phyloP scores from a whole-genome alignment of 805 yeast genomes.

The Kodamaea laetipori region DNA sequence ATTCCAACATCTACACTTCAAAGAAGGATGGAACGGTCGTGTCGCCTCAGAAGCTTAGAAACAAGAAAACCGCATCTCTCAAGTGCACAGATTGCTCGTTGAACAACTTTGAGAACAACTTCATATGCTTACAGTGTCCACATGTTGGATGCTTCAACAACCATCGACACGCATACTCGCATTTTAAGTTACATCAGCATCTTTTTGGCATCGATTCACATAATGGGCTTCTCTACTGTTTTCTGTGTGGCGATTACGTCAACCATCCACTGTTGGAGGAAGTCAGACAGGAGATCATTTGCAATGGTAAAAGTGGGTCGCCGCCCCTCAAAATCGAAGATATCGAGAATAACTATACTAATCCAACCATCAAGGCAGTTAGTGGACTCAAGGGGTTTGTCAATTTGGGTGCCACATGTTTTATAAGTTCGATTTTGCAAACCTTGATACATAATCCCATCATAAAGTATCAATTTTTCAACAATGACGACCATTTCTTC shows the following conservation, averaged over 20 bases:
- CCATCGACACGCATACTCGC: conserved; percentile 34
- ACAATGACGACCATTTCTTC: conserved; percentile 63
- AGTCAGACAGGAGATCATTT: conserved; percentile 39
- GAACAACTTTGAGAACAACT: conserved; percentile 46
- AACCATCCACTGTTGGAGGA: conserved; percentile 60
- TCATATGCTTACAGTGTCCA: conserved; percentile 75
- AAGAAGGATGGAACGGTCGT: conserved; percentile 42
- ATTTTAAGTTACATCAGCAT: conserved; percentile 37
- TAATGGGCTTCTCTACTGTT: conserved; percentile 73
- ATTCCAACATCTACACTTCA: conserved; percentile 28
- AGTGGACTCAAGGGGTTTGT: conserved; percentile 87
- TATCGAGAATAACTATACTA: conserved; percentile 18
- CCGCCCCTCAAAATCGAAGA: background rate
- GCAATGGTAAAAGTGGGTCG: background rate
- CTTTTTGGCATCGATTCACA: conserved; percentile 58
- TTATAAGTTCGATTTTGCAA: conserved; percentile 92
- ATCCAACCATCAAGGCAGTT: conserved; percentile 56
- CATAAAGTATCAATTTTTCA: conserved; percentile 72
- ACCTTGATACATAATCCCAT: conserved; percentile 88
- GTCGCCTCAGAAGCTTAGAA: conserved; percentile 40
- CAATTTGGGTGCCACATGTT: conserved; percentile 96
- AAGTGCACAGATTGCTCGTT: conserved; percentile 54
- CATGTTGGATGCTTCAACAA: conserved; percentile 67
- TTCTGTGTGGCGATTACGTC: conserved; percentile 73
- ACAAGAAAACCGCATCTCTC: conserved; percentile 46